Conservation (phyloP, 805 yeast species). For the Candida ipomoeae region DNA sequence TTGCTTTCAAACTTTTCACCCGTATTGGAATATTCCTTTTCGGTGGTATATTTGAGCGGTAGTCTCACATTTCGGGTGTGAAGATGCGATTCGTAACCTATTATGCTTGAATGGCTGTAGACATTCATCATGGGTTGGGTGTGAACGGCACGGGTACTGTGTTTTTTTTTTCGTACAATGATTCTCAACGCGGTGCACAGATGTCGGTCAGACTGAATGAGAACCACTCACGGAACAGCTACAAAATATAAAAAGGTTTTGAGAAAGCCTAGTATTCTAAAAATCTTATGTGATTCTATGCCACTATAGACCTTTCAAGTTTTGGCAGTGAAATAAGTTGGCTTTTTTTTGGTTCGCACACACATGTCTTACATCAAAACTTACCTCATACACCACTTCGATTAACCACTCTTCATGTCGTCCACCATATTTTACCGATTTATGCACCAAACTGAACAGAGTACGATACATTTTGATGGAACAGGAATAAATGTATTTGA, state of each 20-base stretch:
- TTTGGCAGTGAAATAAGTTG: background rate
- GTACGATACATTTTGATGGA: constrained; percentile 86
- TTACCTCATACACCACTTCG: background rate
- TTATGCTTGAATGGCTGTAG: constrained; percentile 12
- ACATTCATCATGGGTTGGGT: constrained; percentile 9
- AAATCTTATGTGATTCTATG: background rate
- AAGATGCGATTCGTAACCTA: constrained; percentile 17
- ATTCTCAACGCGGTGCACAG: constrained; percentile 7
- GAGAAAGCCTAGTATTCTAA: background rate
- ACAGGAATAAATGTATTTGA: constrained; percentile 96
- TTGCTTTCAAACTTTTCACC: constrained; percentile 11
- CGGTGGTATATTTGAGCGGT: constrained; percentile 14
- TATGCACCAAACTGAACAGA: constrained; percentile 74
- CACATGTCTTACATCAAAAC: background rate
- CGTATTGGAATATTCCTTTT: background rate
- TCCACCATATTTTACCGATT: constrained; percentile 86
- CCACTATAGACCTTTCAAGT: background rate
- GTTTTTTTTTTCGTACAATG: constrained; percentile 2
- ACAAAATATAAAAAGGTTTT: background rate
- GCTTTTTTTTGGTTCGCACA: constrained; percentile 2
- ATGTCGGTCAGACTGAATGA: background rate
- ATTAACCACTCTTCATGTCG: constrained; percentile 48
- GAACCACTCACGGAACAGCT: background rate
- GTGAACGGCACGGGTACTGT: background rate
- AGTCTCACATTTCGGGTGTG: constrained; percentile 14